Evolutionary conservation across 768 basidiomycete genomes (phyloP), one percentile per base, ranked within the genome.

Genomic region (Clathrus columnatus): DNA sequence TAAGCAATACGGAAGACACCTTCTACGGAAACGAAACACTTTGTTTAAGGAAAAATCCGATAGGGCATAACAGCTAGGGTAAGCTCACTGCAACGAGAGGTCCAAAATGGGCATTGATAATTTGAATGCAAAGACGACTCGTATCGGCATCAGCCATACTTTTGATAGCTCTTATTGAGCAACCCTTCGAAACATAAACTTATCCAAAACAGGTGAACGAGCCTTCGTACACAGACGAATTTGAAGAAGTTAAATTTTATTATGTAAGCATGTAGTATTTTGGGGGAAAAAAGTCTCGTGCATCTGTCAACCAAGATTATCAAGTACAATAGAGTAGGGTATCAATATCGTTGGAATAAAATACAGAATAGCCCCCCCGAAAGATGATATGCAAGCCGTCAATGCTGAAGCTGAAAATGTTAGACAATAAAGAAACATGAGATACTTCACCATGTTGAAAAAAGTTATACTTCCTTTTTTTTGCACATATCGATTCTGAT

Each of bases 1-100:
- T 82, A n/a, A 95, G 75, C 18, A 95, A 74, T 18, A 77, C 75
- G 21, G 80, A 83, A 20, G 83, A 83, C 56, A 94, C 77, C 67
- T 78, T 81, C 92, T 95, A 60, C 11, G 14, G 28, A 32, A 36
- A 20, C 28, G 24, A 1, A 42, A 53, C 7, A 36, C 14, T n/a
- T n/a, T n/a, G n/a, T n/a, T n/a, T n/a, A n/a, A n/a, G n/a, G n/a
- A n/a, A n/a, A n/a, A n/a, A n/a, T n/a, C n/a, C n/a, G 41, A 23
- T 20, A 42, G 47, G 28, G 24, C 18, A 43, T 24, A 48, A 23
- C 24, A 32, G 47, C 6, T 18, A 6, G 30, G 41, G 27, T 10
- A 49, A 27, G 62, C 82, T 71, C 62, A 89, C 88, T 51, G 85
- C 77, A 42, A 79, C 76, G 46, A 85, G 69, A 11, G 76, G 71